These are phyloP conservation scores for Medicago arabica DNA, from an alignment of 306 rosid genomes.

Conservation along the genomic window DNA sequence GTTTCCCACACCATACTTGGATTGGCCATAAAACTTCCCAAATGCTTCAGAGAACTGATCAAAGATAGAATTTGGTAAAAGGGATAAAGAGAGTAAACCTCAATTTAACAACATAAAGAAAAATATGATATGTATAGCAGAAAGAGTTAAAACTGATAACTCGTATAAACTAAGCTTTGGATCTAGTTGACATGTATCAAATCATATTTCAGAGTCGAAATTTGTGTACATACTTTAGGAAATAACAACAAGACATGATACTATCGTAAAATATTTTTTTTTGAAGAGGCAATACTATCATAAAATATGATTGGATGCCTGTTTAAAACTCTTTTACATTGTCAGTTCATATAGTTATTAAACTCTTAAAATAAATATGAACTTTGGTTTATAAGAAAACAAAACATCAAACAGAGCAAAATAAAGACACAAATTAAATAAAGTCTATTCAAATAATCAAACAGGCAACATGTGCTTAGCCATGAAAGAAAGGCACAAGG, in stretches of 20 bases:
- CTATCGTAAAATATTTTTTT: not conserved
- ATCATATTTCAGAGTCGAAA: not conserved
- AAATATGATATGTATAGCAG: conserved; percentile 16
- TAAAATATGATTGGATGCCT: not conserved
- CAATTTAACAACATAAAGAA: conserved; percentile 8
- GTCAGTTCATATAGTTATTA: not conserved
- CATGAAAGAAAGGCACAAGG: not conserved
- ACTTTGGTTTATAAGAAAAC: conserved; percentile 1
- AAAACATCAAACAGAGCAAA: conserved; percentile 3
- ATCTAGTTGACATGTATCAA: no score
- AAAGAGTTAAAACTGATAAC: not conserved
- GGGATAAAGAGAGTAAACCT: not conserved
- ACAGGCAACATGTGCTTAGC: conserved; percentile 20
- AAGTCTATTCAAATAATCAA: not conserved
- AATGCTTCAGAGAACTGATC: conserved; percentile 88
- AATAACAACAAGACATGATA: not conserved
- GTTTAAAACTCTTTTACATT: no score
- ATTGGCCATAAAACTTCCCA: conserved; percentile 86
- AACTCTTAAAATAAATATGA: not conserved
- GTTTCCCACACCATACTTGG: conserved; percentile 64
- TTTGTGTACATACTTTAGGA: not conserved
- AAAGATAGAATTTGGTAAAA: conserved; percentile 33
- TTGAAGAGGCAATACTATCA: no score
- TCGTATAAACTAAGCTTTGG: no score
- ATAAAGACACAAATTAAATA: not conserved